These are phyloP conservation scores for Cyberlindnera mississippiensis DNA, from an alignment of 805 yeast genomes.

Conservation along the genomic window DNA sequence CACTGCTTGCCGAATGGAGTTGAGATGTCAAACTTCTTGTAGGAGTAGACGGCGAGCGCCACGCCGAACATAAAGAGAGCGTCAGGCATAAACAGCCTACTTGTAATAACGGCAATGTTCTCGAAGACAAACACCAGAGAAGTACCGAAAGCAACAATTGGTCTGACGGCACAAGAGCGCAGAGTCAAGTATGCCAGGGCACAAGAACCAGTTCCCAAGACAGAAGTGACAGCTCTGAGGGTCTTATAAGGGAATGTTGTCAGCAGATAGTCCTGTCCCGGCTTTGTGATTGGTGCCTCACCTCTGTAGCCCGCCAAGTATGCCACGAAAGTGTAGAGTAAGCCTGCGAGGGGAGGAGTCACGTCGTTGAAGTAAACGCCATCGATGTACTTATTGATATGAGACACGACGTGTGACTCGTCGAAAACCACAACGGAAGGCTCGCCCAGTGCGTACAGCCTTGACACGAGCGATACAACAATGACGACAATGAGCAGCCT, in stretches of 20 bases:
- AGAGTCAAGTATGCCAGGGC: conserved; percentile 52
- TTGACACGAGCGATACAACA: conserved; percentile 20
- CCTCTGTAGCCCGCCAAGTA: conserved; percentile 50
- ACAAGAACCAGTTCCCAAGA: conserved; percentile 50
- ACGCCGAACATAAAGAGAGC: conserved; percentile 42
- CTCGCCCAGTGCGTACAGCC: conserved; percentile 18
- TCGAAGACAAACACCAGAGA: conserved; percentile 54
- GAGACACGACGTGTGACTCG: conserved; percentile 41
- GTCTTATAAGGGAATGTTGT: conserved; percentile 43
- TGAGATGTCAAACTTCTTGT: conserved; percentile 45
- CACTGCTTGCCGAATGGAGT: conserved; percentile 46
- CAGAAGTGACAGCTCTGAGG: conserved; percentile 54
- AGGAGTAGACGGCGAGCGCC: conserved; percentile 46
- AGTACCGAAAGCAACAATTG: conserved; percentile 46
- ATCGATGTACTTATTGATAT: conserved; percentile 41
- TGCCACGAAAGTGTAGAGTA: conserved; percentile 54
- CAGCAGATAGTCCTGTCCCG: conserved; percentile 16
- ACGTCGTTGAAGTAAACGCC: conserved; percentile 67
- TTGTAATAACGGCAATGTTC: conserved; percentile 53
- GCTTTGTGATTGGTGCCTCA: conserved; percentile 15
- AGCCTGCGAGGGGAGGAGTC: conserved; percentile 67
- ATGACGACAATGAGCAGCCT: conserved; percentile 14
- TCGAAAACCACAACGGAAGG: conserved; percentile 41
- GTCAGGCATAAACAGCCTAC: conserved; percentile 49
- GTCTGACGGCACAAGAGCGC: conserved; percentile 51